These are phyloP conservation scores for Trichosanthes cucumerina DNA, from an alignment of 306 rosid genomes.

Conservation along the genomic window DNA sequence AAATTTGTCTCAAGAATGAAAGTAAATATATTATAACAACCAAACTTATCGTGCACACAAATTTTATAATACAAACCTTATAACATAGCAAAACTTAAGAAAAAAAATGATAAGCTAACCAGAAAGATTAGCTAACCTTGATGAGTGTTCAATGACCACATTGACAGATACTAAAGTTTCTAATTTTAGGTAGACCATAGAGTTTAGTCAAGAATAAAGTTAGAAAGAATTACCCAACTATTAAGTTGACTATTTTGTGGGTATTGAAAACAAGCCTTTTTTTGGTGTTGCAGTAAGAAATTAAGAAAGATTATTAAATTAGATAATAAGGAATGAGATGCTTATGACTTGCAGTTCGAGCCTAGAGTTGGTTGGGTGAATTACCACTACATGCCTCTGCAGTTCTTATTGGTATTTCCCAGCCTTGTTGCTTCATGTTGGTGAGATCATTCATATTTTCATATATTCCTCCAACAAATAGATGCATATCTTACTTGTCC, in stretches of 20 bases:
- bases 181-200: constrained; percentile 71
- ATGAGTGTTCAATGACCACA: not conserved
- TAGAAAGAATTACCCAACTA: constrained; percentile 54
- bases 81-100: no score
- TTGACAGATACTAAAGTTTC: not conserved
- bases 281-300: not conserved
- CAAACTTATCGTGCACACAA: no score
- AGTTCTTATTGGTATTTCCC: constrained; percentile 78
- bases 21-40: no score
- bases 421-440: constrained; percentile 69
- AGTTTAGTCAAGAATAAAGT: constrained; percentile 43
- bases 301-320: constrained; percentile 2
- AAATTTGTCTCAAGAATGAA: no score
- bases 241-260: constrained; percentile 89
- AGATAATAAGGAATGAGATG: constrained; percentile 4
- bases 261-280: constrained; percentile 18
- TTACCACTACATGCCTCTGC: no score
- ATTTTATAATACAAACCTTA: no score
- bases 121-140: no score
- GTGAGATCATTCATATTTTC: constrained; percentile 24
- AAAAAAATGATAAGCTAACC: no score
- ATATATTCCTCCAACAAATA: not conserved
- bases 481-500: no score
- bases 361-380: no score
- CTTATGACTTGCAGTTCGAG: constrained; percentile 59